Percentiles rank a stretch among this genome's conserved stretches.
Evolutionary conservation across 176 grass and related monocot species (phyloP).

Genomic region (Stipa capillata): DNA sequence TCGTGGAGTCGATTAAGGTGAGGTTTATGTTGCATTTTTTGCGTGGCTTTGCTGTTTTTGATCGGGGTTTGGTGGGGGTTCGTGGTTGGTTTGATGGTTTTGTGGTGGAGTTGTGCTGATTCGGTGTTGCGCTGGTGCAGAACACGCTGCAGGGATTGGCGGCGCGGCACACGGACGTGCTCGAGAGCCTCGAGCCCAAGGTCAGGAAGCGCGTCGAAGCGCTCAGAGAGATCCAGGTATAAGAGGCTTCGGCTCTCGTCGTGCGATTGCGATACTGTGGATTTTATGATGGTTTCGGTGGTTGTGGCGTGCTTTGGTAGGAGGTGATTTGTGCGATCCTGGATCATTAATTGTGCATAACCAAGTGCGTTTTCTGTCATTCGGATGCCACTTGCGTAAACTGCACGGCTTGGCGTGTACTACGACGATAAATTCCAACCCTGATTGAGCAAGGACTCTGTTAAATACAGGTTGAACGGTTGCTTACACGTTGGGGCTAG

Average conservation of each 20-base stretch:
- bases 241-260: neutral
- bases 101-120: neutral
- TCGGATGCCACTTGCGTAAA: neutral
- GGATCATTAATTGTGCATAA: neutral
- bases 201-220: conserved; percentile 82
- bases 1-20: conserved; percentile 68
- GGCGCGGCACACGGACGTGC: conserved; percentile 42
- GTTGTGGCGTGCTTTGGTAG: neutral
- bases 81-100: neutral
- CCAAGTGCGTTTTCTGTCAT: neutral
- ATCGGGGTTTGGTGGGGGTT: neutral
- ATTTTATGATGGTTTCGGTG: neutral
- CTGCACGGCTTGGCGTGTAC: neutral
- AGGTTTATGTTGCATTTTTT: neutral
- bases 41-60: neutral
- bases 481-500: neutral
- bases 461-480: neutral
- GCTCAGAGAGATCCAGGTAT: conserved; percentile 77
- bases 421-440: neutral
- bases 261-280: neutral
- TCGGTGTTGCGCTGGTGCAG: conserved; percentile 6
- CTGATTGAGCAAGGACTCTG: neutral
- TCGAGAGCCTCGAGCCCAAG: conserved; percentile 62
- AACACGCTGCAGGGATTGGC: conserved; percentile 74
- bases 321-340: neutral